Base-by-base conservation (phyloP, 2,329 filamentous ascomycete genomes). In the Chaetomium olivaceum region DNA sequence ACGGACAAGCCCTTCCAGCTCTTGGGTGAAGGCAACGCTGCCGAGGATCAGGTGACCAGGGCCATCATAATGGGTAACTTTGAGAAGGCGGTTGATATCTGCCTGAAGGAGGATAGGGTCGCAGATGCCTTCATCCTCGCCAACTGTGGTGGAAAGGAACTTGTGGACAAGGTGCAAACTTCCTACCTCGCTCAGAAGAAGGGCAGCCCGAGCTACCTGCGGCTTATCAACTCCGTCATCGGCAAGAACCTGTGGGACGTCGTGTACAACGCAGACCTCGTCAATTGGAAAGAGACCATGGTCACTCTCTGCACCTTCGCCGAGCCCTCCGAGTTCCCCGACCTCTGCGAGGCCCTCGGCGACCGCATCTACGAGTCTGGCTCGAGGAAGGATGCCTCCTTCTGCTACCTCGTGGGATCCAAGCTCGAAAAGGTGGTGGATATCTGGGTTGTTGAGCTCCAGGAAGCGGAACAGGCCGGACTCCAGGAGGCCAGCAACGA, bases 61-160 rank as follows among this genome's bases (percentile, higher is more conserved):
- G 91, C 94, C 36, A 80, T 99, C 65, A 91, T 98, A 81, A 83
- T 98, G 11, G 95, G 95, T 8, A 87, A 96, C 69, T 99, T 99
- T 73, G 88, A 93, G 64, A 91, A 91, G 75, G 95, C 95, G 21
- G 89, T 96, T 65, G 91, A 96, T 64, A 87, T 97, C 60, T 97
- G 93, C 72, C 80, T 99, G 19, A 89, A 91, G 73, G 92, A 97
- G 77, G 89, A 96, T 70, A 89, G 93, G 61, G 88, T 98, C 76
- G 95, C 95, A 0, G 95, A 99, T 79, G 95, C 95, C 48, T 97
- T 99, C 79, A 92, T 99, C 82, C 94, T 99, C 75, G 95, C 96
- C 56, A 97, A 98, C 73, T 98, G 93, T 73, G 93, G 95, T 65
- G 95, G 94, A 58, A 92, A 96, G 76, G 91, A 93, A 70, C 90